Conservation (phyloP, 1,139 yeast species). For the Suhomyces panamericanus region DNA sequence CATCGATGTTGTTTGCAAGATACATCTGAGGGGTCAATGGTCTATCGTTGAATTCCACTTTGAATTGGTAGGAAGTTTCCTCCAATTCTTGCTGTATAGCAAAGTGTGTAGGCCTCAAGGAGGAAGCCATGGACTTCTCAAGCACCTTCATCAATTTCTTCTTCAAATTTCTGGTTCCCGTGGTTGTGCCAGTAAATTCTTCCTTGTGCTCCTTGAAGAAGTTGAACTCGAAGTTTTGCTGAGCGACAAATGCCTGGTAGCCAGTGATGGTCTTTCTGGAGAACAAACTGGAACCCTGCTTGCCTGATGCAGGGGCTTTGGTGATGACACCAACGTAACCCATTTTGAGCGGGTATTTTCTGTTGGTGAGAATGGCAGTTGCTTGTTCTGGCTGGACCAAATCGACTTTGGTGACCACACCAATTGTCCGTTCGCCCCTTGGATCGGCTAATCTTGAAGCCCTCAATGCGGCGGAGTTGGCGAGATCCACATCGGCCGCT, state of each 20-base stretch:
- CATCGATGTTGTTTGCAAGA: slow-evolving; percentile 86
- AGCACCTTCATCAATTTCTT: slow-evolving; percentile 80
- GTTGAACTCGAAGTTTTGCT: slow-evolving; percentile 61
- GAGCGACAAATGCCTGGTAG: slow-evolving; percentile 55
- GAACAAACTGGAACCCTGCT: slow-evolving; percentile 28
- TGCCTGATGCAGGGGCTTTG: slow-evolving; percentile 55
- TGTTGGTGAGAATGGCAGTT: slow-evolving; percentile 64
- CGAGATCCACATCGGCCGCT: slow-evolving; percentile 97
- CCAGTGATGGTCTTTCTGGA: slow-evolving; percentile 40
- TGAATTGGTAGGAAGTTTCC: slow-evolving; percentile 88
- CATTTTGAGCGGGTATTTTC: slow-evolving; percentile 85
- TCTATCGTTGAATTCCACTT: slow-evolving; percentile 95
- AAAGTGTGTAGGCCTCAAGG: slow-evolving; percentile 82
- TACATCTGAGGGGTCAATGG: slow-evolving; percentile 91
- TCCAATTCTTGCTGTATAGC: slow-evolving; percentile 89
- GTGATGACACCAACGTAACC: slow-evolving; percentile 98
- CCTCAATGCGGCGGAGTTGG: slow-evolving; percentile 89
- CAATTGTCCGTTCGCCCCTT: slow-evolving; percentile 90
- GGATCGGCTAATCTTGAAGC: slow-evolving; percentile 96
- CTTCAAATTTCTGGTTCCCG: slow-evolving; percentile 76
- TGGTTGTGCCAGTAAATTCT: slow-evolving; percentile 63
- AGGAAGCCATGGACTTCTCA: slow-evolving; percentile 88
- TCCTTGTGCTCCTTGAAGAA: slow-evolving; percentile 63
- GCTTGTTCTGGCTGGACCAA: slow-evolving; percentile 80
- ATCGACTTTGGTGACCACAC: slow-evolving; percentile 92